Base-by-base conservation (phyloP, 2,329 filamentous ascomycete genomes). In the Aspergillus vadensis region DNA sequence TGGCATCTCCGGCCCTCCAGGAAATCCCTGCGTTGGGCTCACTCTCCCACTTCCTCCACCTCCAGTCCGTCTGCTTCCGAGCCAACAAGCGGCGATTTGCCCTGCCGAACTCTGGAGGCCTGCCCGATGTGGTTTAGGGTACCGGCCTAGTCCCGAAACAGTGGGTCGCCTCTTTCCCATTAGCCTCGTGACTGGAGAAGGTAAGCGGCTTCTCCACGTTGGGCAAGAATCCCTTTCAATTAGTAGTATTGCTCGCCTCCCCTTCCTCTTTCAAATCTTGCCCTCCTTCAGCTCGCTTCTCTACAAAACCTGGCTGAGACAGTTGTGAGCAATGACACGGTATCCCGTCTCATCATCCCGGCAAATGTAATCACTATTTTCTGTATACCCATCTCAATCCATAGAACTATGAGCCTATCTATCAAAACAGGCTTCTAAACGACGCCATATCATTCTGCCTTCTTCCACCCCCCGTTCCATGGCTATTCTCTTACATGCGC, bases 71-170 rank as follows among this genome's bases (percentile, higher is more conserved):
- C 48, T 48, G 48, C 41, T 30, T 47, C 32, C 38, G 44, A 49
- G 39, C 52, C 52, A 10, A 44, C 52, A 38, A 41, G 38, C 52
- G 38, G 47, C 27, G 47, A 53, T 43, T 53, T 27, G 21, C 44
- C 36, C 36, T 62, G 49, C 61, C 58, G 61, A 57, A 60, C 44
- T 54, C 58, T 60, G 55, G 58, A 61, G 61, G 44, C 10, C 2
- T 23, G 4, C 19, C 41, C 3, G 10, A 44, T 50, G 19, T n/a
- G 53, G 57, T 10, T 36, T 39, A 41, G 12, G 1, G 9, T 10
- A 12, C 23, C 17, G 38, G 15, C 25, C 48, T 43, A 54, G 27
- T 39, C 43, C 47, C 52, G 51, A 21, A 21, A 17, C 19, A 32
- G 53, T 43, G 53, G 53, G 25, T 9, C 30, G 15, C 14, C n/a